Evolutionary conservation across 139 green algal species (phyloP).

Genomic region (Tetradesmus obliquus): DNA sequence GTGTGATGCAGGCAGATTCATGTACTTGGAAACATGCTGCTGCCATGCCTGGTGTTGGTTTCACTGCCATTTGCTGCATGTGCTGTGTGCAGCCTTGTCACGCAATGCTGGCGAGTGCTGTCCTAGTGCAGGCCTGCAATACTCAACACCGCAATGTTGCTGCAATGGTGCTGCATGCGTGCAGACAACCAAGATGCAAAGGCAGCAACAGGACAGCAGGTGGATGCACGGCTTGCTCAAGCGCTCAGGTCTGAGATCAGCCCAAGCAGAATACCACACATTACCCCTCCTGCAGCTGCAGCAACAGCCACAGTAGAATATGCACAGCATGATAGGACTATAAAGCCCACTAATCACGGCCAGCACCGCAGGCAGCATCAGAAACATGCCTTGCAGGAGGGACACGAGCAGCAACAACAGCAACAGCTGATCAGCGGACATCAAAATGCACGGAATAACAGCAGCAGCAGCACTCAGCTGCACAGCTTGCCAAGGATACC

Average conservation of each 20-base stretch:
- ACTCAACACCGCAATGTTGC: background rate
- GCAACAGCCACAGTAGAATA: background rate
- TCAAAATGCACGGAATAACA: background rate
- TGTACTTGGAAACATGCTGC: background rate
- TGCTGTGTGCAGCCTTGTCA: no score
- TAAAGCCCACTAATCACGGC: background rate
- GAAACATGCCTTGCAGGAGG: background rate
- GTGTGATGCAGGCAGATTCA: background rate
- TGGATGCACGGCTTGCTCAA: background rate
- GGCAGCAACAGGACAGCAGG: background rate
- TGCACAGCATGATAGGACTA: background rate
- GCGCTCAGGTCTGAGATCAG: constrained; percentile 2
- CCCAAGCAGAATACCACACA: constrained; percentile 18
- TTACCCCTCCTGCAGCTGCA: background rate
- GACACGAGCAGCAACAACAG: background rate
- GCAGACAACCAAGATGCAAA: background rate
- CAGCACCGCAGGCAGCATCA: background rate
- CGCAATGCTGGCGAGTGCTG: no score
- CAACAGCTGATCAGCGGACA: background rate
- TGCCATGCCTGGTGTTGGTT: no score
- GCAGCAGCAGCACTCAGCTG: background rate
- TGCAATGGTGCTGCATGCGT: background rate
- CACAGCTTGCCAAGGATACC: background rate
- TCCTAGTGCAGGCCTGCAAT: background rate
- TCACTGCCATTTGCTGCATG: no score